Evolutionary conservation across 768 basidiomycete genomes (phyloP), one percentile per base, ranked within the genome.

Genomic region (Coprinopsis marcescibilis): DNA sequence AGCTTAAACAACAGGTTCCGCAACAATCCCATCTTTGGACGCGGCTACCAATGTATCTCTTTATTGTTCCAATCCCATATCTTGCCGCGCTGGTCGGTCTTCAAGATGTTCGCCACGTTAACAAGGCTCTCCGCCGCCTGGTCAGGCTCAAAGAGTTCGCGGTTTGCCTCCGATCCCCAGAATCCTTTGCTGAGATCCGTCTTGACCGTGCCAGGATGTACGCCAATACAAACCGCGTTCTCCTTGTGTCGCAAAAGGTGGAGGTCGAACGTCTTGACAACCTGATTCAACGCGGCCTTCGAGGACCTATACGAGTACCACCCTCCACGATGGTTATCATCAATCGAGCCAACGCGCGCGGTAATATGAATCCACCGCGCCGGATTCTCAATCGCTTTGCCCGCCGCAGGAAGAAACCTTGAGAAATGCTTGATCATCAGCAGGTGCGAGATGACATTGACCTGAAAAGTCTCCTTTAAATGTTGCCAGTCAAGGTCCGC

Each of bases 261-360:
- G 39, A 74, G 52, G 58, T 83, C 77, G 52, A 80, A 80, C 14
- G 78, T 81, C 51, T 74, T 76, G 57, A 81, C 57, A n/a, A 75
- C 70, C 53, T 81, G 79, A 53, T 83, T 80, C 39, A 83, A 71
- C 41, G 80, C 78, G 0, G 80, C 74, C 58, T 81, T 81, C 42
- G 78, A 80, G 15, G 76, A 66, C 21, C 78, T 75, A 58, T 81
- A 81, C 25, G 77, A 80, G 56, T 75, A 81, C 79, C 79, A 81
- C 29, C 78, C 80, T 14, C 79, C 80, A 19, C 66, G 68, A 20
- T 60, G 62, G 56, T 81, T 83, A 55, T 83, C 79, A 15, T 70
- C 66, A 45, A 81, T 71, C 30, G 76, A 79, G 24, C 80, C 79
- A 7, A 81, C 73, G 30, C 77, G 75, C 14, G 78, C 79, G 10